Conservation (phyloP, 306 rosid genomes). For the Amphicarpaea edgeworthii region DNA sequence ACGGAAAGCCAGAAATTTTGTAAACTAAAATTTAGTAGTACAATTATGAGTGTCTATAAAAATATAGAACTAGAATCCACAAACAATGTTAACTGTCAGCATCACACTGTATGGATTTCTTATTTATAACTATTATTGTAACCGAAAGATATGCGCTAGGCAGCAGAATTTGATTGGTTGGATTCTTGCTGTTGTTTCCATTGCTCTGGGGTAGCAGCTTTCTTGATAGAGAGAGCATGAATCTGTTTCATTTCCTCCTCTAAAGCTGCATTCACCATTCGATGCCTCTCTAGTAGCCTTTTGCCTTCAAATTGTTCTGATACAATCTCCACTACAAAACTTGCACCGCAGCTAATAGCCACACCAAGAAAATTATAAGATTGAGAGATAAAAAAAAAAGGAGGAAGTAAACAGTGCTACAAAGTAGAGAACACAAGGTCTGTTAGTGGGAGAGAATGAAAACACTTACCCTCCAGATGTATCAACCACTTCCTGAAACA, state of each 20-base stretch:
- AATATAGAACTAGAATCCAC: conserved; percentile 24
- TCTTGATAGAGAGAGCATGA: conserved; percentile 92
- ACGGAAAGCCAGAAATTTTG: background rate
- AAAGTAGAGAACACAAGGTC: background rate
- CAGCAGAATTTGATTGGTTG: conserved; percentile 60
- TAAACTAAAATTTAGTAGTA: conserved; percentile 28
- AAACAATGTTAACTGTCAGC: conserved; percentile 9
- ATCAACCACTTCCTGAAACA: conserved; percentile 90
- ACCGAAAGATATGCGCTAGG: conserved; percentile 46
- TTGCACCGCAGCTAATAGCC: conserved; percentile 79
- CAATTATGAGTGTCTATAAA: background rate
- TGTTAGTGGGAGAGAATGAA: background rate
- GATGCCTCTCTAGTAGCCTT: conserved; percentile 89
- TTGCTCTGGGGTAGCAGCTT: conserved; percentile 89
- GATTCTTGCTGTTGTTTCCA: conserved; percentile 86
- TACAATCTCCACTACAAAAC: conserved; percentile 77
- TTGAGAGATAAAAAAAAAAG: background rate
- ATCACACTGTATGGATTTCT: conserved; percentile 32
- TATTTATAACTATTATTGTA: conserved; percentile 29
- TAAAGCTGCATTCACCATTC: conserved; percentile 81
- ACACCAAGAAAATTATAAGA: conserved; percentile 1
- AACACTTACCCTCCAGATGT: conserved; percentile 91
- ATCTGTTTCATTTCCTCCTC: conserved; percentile 92
- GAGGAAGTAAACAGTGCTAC: background rate
- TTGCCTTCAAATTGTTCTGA: conserved; percentile 88